Base-by-base conservation (phyloP, 306 rosid species). In the Quercus mongolica region DNA sequence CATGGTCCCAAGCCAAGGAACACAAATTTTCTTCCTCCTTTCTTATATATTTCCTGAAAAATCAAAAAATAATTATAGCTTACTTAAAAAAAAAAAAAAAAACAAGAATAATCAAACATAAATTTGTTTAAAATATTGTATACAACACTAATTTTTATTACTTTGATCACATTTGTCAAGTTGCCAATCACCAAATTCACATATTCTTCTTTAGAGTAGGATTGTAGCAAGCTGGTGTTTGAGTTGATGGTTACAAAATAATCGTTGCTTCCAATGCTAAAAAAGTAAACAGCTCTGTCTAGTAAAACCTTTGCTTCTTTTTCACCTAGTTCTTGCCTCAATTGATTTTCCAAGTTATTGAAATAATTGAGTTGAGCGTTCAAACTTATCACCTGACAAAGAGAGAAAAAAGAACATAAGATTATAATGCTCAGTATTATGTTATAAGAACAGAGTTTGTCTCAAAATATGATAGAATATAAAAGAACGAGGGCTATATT, bases 1-100 rank as follows among this genome's bases (percentile, higher is more conserved):
- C 69, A 21, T 61, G 87, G 83, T 56, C 41, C 20, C 61, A 80
- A 31, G 33, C 58, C 78, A 26, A 63, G 3, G 56, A 86, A 15
- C 74, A 78, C 63, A 57, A 57, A 57, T 19, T 57, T 57, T 57
- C 25, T 57, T 18, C 63, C 63, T 13, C 63, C 63, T 57, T 57
- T 57, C 63, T 57, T 57, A 21, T 57, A 57, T 57, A 57, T 57
- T 57, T 57, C 63, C 63, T 57, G 7, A 18, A 57, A 1, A 57
- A n/a, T 57, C 54, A 49, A 49, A 49, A 13, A 3, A 49, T 49
- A 49, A 49, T 49, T 49, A 49, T 12, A 3, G 4, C 17, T 15
- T 10, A 38, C 25, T 33, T 54, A 41, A 78, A 56, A 49, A 12
- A 46, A 1, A 46, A 49, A 25, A 46, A 46, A 12, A 46, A 0